Evolutionary conservation across 306 rosid species (phyloP).

Genomic region (Prunus fruticosa): DNA sequence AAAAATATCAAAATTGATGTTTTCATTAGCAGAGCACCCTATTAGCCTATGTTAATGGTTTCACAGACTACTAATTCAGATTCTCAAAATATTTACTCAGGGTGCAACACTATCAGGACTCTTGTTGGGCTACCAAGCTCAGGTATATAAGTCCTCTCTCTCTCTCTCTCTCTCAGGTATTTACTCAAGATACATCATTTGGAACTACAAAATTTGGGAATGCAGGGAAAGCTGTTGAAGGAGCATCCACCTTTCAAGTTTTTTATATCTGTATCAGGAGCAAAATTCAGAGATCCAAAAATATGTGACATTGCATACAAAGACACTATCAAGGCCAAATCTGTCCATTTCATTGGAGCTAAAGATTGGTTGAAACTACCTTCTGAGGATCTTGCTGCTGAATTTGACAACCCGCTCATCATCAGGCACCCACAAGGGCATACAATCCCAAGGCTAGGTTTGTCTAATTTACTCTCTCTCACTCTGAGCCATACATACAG

Average conservation of each 20-base stretch:
- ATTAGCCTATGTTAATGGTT: not conserved
- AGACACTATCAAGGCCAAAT: constrained; percentile 58
- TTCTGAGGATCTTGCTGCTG: constrained; percentile 67
- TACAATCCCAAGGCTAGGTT: constrained; percentile 83
- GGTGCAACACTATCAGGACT: constrained; percentile 77
- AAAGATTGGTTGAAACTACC: constrained; percentile 85
- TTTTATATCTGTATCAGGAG: constrained; percentile 70
- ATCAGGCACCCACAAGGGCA: constrained; percentile 90
- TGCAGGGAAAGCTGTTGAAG: constrained; percentile 74
- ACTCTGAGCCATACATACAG: not conserved
- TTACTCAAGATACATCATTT: not conserved
- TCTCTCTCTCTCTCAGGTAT: not conserved
- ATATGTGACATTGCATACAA: constrained; percentile 78
- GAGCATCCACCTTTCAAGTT: constrained; percentile 75
- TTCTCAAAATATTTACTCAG: constrained; percentile 25
- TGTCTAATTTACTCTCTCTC: not conserved
- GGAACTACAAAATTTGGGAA: constrained; percentile 1
- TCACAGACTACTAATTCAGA: not conserved
- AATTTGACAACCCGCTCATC: constrained; percentile 60
- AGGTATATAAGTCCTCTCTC: constrained; percentile 25
- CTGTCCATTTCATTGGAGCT: constrained; percentile 78
- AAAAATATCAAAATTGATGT: no score
- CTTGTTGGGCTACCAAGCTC: constrained; percentile 71
- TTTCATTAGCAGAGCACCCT: no score
- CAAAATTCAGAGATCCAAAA: constrained; percentile 74